Evolutionary conservation across 176 grass and related monocot genomes (phyloP), one percentile per base, ranked within the genome.

Genomic region (Luzula sylvatica): DNA sequence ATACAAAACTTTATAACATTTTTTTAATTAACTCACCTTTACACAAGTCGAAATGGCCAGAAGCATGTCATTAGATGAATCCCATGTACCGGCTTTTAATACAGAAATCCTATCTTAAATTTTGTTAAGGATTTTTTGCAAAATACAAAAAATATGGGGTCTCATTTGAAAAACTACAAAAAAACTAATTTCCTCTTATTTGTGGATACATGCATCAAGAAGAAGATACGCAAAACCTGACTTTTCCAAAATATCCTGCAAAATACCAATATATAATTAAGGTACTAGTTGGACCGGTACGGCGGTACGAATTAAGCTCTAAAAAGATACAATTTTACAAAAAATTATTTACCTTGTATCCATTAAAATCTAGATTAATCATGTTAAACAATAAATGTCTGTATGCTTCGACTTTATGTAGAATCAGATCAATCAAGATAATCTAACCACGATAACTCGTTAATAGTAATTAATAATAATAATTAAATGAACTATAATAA

Each of bases 381-480:
- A 85, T 72, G 71, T 95, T 95, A 55, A 85, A 85, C 30, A 88
- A 53, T 42, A 95, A 63, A 73, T 95, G 89, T 1, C 80, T 79
- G 57, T 95, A 88, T 0, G 89, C 89, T 55, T 76, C 83, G 30
- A 74, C 75, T 70, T 95, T 95, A 77, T 95, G 89, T 21, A 88
- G 73, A 58, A 88, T 73, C 25, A 95, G 67, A 79, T 95, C 89
- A 8, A 95, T 95, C 80, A 95, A 72, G 62, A 95, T 85, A 78
- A 95, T 88, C 89, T 95, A 44, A 9, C 15, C 11, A 70, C 65
- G 4, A 46, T 63, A 26, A 30, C 8, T 20, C 26, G 52, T 29
- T 28, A 8, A 14, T 47, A 20, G 20, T 21, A 14, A 4, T 65
- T 1, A 20, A 40, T 23, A 26, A 13, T 15, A 20, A 21, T 38